A percentile compares a stretch with the other conserved stretches of the same genome.
Evolutionary conservation across 495 filamentous ascomycete genomes (phyloP).

Genomic region (Daldinia concentrica): DNA sequence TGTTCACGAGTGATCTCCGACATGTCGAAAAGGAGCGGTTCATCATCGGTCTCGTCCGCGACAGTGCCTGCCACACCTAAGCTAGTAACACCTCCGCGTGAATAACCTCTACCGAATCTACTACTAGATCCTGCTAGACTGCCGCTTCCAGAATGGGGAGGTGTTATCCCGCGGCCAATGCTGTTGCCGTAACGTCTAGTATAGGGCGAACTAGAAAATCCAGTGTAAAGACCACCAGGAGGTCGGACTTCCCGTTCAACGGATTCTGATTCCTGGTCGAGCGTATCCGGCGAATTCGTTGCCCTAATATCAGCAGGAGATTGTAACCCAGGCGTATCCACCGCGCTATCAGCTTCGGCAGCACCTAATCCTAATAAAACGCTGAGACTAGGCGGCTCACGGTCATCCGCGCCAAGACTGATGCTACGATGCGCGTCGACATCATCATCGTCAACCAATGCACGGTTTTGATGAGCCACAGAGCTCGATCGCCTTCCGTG

Average conservation of each 20-base stretch:
- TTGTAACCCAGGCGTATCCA: conserved; percentile 51
- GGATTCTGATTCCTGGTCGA: conserved; percentile 56
- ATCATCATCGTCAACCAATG: conserved; percentile 67
- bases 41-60: conserved; percentile 71
- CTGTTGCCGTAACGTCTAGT: conserved; percentile 48
- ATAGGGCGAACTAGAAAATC: conserved; percentile 47
- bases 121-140: conserved; percentile 61
- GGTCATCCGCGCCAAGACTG: conserved; percentile 76
- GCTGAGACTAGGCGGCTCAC: conserved; percentile 67
- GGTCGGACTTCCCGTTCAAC: conserved; percentile 50
- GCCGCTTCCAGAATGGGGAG: conserved; percentile 49
- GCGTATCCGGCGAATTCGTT: conserved; percentile 50
- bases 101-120: conserved; percentile 62
- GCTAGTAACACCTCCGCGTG: conserved; percentile 57
- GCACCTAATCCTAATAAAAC: conserved; percentile 61
- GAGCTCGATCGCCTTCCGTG: conserved; percentile 77
- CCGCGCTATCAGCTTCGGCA: conserved; percentile 43
- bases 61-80: conserved; percentile 57
- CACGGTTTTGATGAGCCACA: conserved; percentile 73
- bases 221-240: conserved; percentile 44
- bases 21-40: conserved; percentile 87
- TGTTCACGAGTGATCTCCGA: conserved; percentile 75
- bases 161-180: conserved; percentile 42
- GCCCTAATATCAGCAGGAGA: conserved; percentile 57
- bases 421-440: conserved; percentile 75